Conservation (phyloP, 164 flowering plant species). For the Warburgia ugandensis region DNA sequence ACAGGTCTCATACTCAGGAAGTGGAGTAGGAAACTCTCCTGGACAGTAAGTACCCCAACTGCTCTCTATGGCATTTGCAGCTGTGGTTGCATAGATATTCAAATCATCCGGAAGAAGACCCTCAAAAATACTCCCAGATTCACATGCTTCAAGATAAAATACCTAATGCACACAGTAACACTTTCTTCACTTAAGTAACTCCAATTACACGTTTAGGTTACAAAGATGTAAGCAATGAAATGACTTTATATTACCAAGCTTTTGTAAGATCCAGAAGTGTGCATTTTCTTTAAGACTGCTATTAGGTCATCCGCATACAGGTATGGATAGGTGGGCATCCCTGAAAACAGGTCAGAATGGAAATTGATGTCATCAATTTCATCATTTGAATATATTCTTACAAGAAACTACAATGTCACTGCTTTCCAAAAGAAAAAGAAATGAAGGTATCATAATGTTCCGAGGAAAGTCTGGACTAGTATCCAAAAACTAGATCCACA, state of each 20-base stretch:
- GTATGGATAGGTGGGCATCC: conserved; percentile 52
- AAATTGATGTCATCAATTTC: too few species aligned
- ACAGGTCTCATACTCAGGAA: conserved; percentile 78
- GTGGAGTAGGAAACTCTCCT: conserved; percentile 55
- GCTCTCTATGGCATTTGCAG: conserved; percentile 79
- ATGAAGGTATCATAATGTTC: too few species aligned
- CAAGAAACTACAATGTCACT: too few species aligned
- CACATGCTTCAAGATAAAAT: conserved; percentile 92
- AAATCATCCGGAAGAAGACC: conserved; percentile 74
- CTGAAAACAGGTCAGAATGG: conserved; percentile 20
- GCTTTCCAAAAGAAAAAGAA: too few species aligned
- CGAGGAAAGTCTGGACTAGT: too few species aligned
- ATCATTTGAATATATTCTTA: too few species aligned
- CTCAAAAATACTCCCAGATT: conserved; percentile 92
- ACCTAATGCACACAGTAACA: too few species aligned
- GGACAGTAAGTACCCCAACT: conserved; percentile 96
- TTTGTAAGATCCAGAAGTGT: conserved; percentile 49
- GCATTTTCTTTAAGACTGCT: conserved; percentile 36
- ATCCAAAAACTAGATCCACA: too few species aligned
- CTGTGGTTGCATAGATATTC: conserved; percentile 88
- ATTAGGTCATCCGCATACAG: conserved; percentile 43
- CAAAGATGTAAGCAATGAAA: too few species aligned
- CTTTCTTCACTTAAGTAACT: too few species aligned
- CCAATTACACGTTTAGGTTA: too few species aligned
- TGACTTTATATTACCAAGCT: conserved; percentile 65